Conservation (phyloP, 768 basidiomycete species). For the Lyophyllum semitale region DNA sequence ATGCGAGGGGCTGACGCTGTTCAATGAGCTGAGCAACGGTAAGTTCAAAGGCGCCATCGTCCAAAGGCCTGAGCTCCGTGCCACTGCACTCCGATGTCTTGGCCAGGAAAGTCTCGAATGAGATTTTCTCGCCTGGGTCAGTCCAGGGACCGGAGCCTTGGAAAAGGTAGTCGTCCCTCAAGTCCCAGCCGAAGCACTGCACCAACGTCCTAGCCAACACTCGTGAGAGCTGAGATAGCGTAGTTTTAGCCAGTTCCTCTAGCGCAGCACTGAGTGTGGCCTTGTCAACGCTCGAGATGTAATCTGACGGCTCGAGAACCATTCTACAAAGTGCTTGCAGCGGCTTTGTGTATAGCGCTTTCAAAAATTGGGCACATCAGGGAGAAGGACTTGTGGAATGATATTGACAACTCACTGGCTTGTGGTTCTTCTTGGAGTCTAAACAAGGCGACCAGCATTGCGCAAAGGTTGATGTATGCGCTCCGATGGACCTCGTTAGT, state of each 20-base stretch:
- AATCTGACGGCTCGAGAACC: not conserved
- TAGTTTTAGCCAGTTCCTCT: no score
- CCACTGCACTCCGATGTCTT: not conserved
- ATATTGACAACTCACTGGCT: not conserved
- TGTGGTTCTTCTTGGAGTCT: no score
- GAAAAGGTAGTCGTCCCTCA: not conserved
- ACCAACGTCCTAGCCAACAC: not conserved
- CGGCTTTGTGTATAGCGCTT: not conserved
- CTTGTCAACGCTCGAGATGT: not conserved
- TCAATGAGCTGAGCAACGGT: no score
- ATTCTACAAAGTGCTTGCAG: not conserved
- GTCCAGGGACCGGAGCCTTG: not conserved
- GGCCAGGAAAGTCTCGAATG: not conserved
- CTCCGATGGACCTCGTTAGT: not conserved
- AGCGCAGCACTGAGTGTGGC: not conserved
- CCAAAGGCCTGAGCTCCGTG: not conserved
- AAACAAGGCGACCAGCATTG: not conserved
- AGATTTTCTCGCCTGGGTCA: not conserved
- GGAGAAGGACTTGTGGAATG: no score
- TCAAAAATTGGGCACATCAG: not conserved
- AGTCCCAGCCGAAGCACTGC: not conserved
- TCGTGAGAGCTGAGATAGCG: no score
- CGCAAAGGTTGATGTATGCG: not conserved
- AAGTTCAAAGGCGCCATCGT: no score
- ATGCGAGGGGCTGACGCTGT: no score